Evolutionary conservation across 2,329 filamentous ascomycete genomes (phyloP).

Genomic region (Penicillium sp.): DNA sequence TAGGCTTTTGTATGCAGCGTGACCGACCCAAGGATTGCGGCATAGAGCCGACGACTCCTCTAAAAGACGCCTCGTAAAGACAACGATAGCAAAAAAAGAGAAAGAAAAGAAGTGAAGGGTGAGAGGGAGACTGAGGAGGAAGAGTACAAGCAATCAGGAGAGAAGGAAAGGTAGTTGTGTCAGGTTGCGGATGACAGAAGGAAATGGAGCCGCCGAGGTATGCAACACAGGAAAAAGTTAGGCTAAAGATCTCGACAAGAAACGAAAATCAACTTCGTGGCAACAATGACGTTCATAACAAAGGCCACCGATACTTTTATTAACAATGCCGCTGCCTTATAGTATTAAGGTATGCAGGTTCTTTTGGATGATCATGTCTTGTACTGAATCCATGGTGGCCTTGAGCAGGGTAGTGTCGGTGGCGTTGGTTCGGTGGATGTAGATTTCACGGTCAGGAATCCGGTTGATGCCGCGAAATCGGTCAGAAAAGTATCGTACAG

Average conservation of each 20-base stretch:
- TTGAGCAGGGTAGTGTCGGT: constrained; percentile 75
- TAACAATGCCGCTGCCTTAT: constrained; percentile 42
- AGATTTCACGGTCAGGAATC: constrained; percentile 60
- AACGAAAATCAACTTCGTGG: constrained; percentile 26
- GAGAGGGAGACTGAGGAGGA: constrained; percentile 14
- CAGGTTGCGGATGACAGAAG: constrained; percentile 13
- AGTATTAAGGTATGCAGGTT: constrained; percentile 79
- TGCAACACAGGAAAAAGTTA: constrained; percentile 31
- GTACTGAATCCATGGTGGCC: constrained; percentile 82
- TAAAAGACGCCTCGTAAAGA: constrained; percentile 27
- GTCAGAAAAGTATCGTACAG: constrained; percentile 79
- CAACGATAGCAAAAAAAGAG: constrained; percentile 1
- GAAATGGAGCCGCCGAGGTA: constrained; percentile 29
- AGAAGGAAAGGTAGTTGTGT: neutral
- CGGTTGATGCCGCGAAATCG: constrained; percentile 78
- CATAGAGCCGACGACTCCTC: constrained; percentile 25
- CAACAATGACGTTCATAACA: constrained; percentile 27
- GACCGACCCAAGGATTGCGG: constrained; percentile 25
- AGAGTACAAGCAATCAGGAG: neutral
- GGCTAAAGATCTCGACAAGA: constrained; percentile 28
- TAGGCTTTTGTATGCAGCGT: constrained; percentile 31
- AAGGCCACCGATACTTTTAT: constrained; percentile 18
- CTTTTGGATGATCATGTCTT: constrained; percentile 85
- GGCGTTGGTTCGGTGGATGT: constrained; percentile 63
- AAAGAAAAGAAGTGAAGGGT: constrained; percentile 16